Evolutionary conservation across 139 green algal genomes (phyloP), one percentile per base, ranked within the genome.

Genomic region (Coccomyxa sp.): DNA sequence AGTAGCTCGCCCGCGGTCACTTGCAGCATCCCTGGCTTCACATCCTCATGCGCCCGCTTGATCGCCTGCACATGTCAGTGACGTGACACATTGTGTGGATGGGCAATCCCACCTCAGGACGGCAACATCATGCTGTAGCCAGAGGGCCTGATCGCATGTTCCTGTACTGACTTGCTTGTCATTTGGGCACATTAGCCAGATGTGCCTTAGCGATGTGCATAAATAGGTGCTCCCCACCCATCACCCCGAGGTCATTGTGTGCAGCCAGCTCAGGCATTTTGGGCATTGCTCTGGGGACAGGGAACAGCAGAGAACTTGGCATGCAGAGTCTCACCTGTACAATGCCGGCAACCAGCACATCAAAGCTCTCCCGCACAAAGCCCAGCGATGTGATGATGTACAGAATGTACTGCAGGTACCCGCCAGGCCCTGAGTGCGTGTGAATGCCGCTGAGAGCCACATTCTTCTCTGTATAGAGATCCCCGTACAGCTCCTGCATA

Each of bases 391-490:
- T 95, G 40, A 96, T 89, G 44, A 79, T 82, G 79, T 95, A 95
- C 70, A 95, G 78, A 6, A 94, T 72, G 75, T 95, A 95, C 77
- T 95, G 89, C 82, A 95, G 79, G 79, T 94, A 97, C 39, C 93
- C 93, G 8, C 88, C 92, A 0, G 93, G 92, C 0, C 85, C 89
- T 7, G 88, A 89, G 74, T 97, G 93, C 14, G 93, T 97, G 86
- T 97, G 93, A 5, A 90, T 97, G 58, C 92, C 89, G 78, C 88
- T 94, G 71, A 97, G 87, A 10, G 87, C 86, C 54, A 97, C 89
- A 72, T 97, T 97, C 35, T 84, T 40, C 68, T 87, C 78, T 22
- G 31, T 87, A 85, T 97, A 97, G 78, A 95, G 76, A 12, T 76
- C 80, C 29, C 88, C 91, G 71, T 93, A 95, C 76, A 81, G 29